Conservation (phyloP, 345 rosid genomes). For the Populus deltoides region DNA sequence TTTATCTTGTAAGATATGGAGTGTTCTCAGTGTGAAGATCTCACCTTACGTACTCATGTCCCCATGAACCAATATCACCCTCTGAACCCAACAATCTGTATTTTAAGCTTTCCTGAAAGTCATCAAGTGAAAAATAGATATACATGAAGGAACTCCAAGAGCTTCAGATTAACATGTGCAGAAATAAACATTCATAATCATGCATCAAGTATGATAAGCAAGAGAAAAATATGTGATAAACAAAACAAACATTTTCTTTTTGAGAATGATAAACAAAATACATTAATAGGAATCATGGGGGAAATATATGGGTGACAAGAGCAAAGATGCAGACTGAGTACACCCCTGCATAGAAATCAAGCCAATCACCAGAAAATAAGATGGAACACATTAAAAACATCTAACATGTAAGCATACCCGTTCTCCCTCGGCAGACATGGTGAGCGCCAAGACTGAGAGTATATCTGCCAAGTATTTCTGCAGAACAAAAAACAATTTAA, state of each 20-base stretch:
- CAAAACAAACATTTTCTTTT: background rate
- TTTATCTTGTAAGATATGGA: background rate
- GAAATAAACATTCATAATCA: background rate
- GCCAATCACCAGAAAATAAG: background rate
- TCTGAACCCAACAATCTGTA: conserved; percentile 82
- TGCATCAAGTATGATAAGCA: background rate
- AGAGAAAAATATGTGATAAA: background rate
- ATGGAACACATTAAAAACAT: background rate
- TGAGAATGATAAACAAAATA: background rate
- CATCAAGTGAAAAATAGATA: background rate
- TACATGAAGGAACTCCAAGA: background rate
- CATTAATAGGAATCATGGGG: background rate
- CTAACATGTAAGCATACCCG: conserved; percentile 51
- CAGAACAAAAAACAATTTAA: conserved; percentile 20
- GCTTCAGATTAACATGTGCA: background rate
- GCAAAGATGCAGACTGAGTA: background rate
- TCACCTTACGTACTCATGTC: conserved; percentile 92
- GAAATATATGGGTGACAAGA: background rate
- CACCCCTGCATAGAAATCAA: background rate
- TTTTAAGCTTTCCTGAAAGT: conserved; percentile 79
- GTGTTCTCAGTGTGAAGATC: background rate
- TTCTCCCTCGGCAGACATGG: conserved; percentile 97
- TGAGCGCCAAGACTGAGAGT: conserved; percentile 82
- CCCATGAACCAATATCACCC: conserved; percentile 97
- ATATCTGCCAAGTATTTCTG: conserved; percentile 89